A percentile compares a stretch with the other conserved stretches of the same genome.
Conservation (phyloP, 768 basidiomycete species). For the Rubroboletus pulcherrimus region DNA sequence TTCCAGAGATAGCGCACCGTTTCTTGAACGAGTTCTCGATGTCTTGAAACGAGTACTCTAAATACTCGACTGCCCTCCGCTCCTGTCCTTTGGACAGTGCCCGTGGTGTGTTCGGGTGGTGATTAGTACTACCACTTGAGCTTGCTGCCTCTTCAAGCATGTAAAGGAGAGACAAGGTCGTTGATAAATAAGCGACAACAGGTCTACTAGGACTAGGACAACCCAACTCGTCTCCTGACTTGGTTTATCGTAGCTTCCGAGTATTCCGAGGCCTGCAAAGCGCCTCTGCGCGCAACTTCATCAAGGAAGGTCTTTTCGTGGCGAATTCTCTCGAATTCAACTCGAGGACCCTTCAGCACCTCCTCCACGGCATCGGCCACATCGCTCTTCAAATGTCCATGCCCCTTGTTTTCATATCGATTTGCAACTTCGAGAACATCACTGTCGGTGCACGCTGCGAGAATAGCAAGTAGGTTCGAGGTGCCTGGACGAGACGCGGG, state of each 20-base stretch:
- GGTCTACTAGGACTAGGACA: constrained; percentile 31
- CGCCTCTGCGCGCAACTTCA: constrained; percentile 61
- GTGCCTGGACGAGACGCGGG: constrained; percentile 77
- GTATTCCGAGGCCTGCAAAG: constrained; percentile 53
- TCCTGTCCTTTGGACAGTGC: constrained; percentile 58
- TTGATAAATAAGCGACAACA: constrained; percentile 22
- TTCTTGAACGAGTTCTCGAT: constrained; percentile 71
- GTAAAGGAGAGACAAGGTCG: background rate
- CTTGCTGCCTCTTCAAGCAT: background rate
- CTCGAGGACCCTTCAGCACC: constrained; percentile 60
- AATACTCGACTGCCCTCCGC: constrained; percentile 55
- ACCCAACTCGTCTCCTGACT: constrained; percentile 67
- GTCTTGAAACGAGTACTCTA: constrained; percentile 63
- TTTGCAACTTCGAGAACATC: constrained; percentile 43
- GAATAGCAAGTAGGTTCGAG: constrained; percentile 75
- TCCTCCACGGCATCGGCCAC: constrained; percentile 72
- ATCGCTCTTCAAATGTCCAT: constrained; percentile 68
- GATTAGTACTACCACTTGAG: background rate
- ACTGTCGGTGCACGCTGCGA: constrained; percentile 65
- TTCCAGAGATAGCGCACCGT: constrained; percentile 46
- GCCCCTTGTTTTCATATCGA: constrained; percentile 52
- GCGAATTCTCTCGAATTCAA: constrained; percentile 62
- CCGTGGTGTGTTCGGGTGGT: background rate
- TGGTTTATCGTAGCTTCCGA: constrained; percentile 62
- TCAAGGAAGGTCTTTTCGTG: constrained; percentile 57